A percentile compares a stretch with the other conserved stretches of the same genome.
phyloP scores from a whole-genome alignment of 73 alveolate species.

The Tetrahymena malaccensis region DNA sequence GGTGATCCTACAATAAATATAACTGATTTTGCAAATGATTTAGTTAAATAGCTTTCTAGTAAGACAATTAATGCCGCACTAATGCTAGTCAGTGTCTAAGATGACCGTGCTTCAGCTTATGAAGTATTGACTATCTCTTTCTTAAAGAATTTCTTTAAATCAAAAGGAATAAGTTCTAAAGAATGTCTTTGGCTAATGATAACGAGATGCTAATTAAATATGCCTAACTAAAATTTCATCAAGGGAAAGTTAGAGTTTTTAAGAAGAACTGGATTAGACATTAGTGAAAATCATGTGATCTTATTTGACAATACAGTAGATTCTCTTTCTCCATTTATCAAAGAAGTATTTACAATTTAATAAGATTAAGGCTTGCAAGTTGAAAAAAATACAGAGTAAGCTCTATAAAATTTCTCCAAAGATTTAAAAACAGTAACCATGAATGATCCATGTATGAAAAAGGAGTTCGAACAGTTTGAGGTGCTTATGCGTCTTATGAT shows the following conservation, averaged over 20 bases:
- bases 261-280: background rate
- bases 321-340: background rate
- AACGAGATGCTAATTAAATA: background rate
- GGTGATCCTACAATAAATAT: background rate
- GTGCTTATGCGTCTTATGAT: background rate
- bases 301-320: background rate
- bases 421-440: background rate
- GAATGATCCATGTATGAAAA: background rate
- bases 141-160: background rate
- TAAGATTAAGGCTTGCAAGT: background rate
- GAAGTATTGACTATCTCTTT: background rate
- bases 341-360: background rate
- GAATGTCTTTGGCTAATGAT: background rate
- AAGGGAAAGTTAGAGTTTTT: background rate
- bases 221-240: background rate
- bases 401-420: background rate
- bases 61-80: background rate
- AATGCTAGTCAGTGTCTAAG: background rate
- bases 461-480: background rate
- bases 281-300: background rate
- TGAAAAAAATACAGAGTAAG: background rate
- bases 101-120: background rate
- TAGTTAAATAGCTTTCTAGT: background rate
- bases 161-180: background rate
- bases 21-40: background rate